Percentiles rank a stretch among this genome's conserved stretches.
Evolutionary conservation across 257 asterid species (phyloP).

Genomic region (Verbena officinalis): DNA sequence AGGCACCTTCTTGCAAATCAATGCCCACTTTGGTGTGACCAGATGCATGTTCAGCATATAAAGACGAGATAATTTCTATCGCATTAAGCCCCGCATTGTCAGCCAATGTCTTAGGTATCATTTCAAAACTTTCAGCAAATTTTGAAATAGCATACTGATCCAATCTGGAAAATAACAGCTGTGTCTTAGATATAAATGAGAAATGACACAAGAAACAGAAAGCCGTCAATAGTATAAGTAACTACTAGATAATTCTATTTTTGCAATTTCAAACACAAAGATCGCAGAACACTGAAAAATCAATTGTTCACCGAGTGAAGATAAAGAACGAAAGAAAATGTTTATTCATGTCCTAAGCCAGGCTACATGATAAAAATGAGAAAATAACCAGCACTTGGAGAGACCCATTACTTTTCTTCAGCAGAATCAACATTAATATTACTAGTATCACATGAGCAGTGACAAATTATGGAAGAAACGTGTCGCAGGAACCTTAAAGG

Average conservation of each 20-base stretch:
- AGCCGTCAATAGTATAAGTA: background rate
- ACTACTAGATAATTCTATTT: background rate
- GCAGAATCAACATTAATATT: background rate
- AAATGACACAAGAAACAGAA: constrained; percentile 15
- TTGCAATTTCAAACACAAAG: constrained; percentile 18
- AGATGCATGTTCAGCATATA: constrained; percentile 89
- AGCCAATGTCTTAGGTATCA: constrained; percentile 91
- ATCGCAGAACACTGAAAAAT: background rate
- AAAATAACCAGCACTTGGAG: background rate
- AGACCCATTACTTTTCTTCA: background rate
- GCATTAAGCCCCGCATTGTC: constrained; percentile 99
- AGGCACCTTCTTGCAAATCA: constrained; percentile 77
- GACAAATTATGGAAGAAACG: constrained; percentile 8
- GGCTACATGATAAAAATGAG: background rate
- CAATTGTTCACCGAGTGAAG: background rate
- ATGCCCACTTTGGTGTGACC: constrained; percentile 84
- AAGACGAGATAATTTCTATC: constrained; percentile 83
- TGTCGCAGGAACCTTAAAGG: background rate
- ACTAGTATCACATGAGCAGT: background rate
- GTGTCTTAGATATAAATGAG: background rate
- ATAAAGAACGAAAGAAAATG: background rate
- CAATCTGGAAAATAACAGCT: constrained; percentile 54
- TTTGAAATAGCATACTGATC: constrained; percentile 97
- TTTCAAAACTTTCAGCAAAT: constrained; percentile 97
- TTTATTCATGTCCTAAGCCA: background rate